These are phyloP conservation scores for Fonsecaea nubica DNA, from an alignment of 2,329 filamentous ascomycete species.

Conservation along the genomic window DNA sequence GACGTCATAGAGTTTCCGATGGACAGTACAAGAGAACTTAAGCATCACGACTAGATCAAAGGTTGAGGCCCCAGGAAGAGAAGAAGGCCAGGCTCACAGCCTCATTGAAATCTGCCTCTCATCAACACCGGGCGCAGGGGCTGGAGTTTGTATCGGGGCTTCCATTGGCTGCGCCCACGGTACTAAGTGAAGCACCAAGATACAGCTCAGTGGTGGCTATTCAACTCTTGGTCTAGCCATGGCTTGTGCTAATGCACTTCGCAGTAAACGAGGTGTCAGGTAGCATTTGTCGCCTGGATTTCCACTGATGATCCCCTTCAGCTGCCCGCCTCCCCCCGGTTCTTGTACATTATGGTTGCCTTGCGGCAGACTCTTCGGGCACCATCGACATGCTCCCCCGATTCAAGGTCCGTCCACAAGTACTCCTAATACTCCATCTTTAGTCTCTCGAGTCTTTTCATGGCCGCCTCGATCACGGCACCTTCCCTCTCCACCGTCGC, in stretches of 20 bases:
- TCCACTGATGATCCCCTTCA: neutral
- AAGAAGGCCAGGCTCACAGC: neutral
- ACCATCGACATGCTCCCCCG: neutral
- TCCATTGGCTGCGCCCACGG: too few species aligned
- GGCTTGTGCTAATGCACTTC: neutral
- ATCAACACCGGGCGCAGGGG: too few species aligned
- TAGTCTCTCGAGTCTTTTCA: slow-evolving; percentile 37
- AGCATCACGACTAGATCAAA: neutral
- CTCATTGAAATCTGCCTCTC: neutral
- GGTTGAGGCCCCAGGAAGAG: neutral
- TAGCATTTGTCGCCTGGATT: neutral
- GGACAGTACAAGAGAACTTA: neutral
- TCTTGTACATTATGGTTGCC: neutral
- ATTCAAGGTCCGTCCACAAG: neutral
- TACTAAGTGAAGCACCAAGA: too few species aligned
- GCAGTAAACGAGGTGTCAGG: neutral
- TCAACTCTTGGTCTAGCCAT: too few species aligned
- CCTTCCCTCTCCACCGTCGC: slow-evolving; percentile 58
- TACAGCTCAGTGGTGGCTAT: too few species aligned
- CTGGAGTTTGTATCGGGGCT: too few species aligned
- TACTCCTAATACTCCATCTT: slow-evolving; percentile 34
- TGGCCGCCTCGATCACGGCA: slow-evolving; percentile 39
- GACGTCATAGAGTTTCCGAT: neutral
- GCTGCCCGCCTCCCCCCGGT: neutral
- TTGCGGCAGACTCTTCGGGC: neutral